These are phyloP conservation scores for Lichtheimia hyalospora DNA, from an alignment of 371 early-diverging fungal genomes.

Conservation along the genomic window DNA sequence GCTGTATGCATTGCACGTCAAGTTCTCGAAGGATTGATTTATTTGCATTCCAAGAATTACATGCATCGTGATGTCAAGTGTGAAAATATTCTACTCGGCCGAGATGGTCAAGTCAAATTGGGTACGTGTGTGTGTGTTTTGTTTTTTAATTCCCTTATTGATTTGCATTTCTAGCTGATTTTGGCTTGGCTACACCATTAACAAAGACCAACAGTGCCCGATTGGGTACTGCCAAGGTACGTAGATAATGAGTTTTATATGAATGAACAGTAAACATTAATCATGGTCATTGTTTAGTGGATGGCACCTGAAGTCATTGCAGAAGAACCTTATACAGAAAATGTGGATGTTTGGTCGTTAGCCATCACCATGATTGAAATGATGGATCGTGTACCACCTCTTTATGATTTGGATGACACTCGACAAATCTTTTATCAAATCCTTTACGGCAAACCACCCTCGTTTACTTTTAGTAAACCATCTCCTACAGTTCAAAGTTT, in stretches of 20 bases:
- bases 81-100: constrained; percentile 46
- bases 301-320: constrained; percentile 55
- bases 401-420: constrained; percentile 45
- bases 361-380: constrained; percentile 55
- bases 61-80: constrained; percentile 59
- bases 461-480: constrained; percentile 44
- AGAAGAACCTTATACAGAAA: constrained; percentile 42
- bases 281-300: constrained; percentile 28
- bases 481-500: constrained; percentile 32
- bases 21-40: constrained; percentile 45
- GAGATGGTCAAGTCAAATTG: constrained; percentile 49
- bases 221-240: constrained; percentile 51
- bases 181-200: constrained; percentile 47
- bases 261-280: background rate
- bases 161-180: constrained; percentile 34
- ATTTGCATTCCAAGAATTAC: constrained; percentile 48
- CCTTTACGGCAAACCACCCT: constrained; percentile 41
- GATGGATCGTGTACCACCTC: constrained; percentile 57
- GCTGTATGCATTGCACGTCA: constrained; percentile 41
- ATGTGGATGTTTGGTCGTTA: constrained; percentile 52
- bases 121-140: constrained; percentile 17
- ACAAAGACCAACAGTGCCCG: constrained; percentile 32
- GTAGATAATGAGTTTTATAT: background rate
- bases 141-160: too few species aligned
- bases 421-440: constrained; percentile 48